A percentile compares a stretch with the other conserved stretches of the same genome.
These are phyloP conservation scores for Lentinula lateritia DNA, from an alignment of 768 basidiomycete species.

Conservation along the genomic window DNA sequence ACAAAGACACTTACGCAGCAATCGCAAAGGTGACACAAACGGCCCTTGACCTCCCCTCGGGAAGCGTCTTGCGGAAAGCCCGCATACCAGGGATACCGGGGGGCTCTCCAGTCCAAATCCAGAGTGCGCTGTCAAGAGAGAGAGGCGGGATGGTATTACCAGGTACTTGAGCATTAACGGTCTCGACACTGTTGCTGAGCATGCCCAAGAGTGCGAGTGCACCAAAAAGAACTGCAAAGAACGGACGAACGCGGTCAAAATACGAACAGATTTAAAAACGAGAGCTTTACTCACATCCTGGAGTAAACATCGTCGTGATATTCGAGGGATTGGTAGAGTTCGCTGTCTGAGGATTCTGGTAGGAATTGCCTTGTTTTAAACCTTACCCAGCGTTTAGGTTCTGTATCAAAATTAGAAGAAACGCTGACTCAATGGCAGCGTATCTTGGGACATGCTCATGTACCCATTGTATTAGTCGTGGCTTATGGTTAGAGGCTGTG, in stretches of 20 bases:
- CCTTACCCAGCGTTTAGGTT: neutral
- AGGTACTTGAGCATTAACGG: neutral
- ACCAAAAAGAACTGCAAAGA: neutral
- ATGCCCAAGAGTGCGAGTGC: neutral
- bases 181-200: neutral
- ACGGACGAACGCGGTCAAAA: conserved; percentile 4
- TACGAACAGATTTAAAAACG: neutral
- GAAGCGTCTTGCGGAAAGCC: neutral
- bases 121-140: neutral
- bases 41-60: neutral
- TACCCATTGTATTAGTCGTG: no score
- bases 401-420: no score
- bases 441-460: no score
- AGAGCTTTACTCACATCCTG: neutral
- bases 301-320: neutral
- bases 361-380: neutral
- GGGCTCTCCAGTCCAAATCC: neutral
- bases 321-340: neutral
- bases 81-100: neutral
- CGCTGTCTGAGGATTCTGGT: neutral
- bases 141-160: neutral
- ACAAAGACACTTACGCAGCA: neutral
- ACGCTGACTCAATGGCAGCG: no score
- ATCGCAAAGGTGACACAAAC: neutral
- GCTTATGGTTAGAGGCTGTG: no score